phyloP scores from a whole-genome alignment of 1,139 yeast genomes.

The Diutina neorugosa region DNA sequence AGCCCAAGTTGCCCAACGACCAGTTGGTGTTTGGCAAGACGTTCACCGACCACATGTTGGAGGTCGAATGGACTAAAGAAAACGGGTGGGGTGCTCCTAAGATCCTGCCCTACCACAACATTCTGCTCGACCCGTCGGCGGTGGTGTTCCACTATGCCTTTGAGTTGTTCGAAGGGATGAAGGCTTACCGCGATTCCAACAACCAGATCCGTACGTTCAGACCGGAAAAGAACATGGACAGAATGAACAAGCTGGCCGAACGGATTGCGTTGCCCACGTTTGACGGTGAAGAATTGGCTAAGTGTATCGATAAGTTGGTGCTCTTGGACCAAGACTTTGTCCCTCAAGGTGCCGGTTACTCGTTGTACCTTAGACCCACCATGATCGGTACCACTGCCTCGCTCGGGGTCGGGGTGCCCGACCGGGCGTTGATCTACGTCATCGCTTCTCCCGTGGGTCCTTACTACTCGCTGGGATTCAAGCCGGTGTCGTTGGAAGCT shows the following conservation, averaged over 20 bases:
- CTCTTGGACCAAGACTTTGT: slow-evolving; percentile 63
- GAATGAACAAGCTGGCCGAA: slow-evolving; percentile 81
- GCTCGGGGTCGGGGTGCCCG: slow-evolving; percentile 75
- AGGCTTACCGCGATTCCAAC: slow-evolving; percentile 71
- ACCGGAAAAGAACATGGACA: slow-evolving; percentile 79
- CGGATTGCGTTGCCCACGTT: slow-evolving; percentile 83
- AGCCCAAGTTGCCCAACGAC: slow-evolving; percentile 57
- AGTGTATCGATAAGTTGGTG: slow-evolving; percentile 64
- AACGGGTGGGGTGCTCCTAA: slow-evolving; percentile 81
- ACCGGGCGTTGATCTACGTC: slow-evolving; percentile 67
- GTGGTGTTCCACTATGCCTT: slow-evolving; percentile 91
- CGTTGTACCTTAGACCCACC: slow-evolving; percentile 88
- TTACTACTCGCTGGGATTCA: slow-evolving; percentile 79
- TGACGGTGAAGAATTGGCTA: slow-evolving; percentile 63
- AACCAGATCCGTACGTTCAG: slow-evolving; percentile 75
- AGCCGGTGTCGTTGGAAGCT: slow-evolving; percentile 88
- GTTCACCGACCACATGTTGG: slow-evolving; percentile 85
- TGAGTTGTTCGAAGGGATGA: slow-evolving; percentile 92
- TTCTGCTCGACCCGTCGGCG: slow-evolving; percentile 73
- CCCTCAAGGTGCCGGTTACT: slow-evolving; percentile 78
- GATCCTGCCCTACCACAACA: slow-evolving; percentile 72
- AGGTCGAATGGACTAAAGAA: slow-evolving; percentile 68
- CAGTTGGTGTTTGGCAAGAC: slow-evolving; percentile 75
- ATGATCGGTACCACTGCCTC: slow-evolving; percentile 84
- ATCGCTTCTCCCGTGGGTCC: slow-evolving; percentile 97